Conservation (phyloP, 768 basidiomycete species). For the Kondoa subrosea region DNA sequence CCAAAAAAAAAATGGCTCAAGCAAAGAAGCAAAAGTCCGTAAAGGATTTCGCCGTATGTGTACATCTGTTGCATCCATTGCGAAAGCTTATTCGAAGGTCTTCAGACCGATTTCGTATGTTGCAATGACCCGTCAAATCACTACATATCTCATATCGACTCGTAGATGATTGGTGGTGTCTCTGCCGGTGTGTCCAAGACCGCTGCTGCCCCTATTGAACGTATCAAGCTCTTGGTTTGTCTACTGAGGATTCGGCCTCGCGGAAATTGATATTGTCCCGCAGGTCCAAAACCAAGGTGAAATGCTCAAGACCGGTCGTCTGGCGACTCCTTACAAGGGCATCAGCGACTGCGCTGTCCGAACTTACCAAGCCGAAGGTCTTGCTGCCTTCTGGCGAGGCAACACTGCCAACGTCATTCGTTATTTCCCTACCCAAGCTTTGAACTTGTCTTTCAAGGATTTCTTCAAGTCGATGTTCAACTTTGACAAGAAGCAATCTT, state of each 20-base stretch:
- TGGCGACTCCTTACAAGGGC: constrained; percentile 90
- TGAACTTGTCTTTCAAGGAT: constrained; percentile 97
- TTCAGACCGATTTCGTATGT: background rate
- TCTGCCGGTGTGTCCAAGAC: constrained; percentile 60
- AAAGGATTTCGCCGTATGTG: background rate
- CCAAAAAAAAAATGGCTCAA: background rate
- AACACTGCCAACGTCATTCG: constrained; percentile 99
- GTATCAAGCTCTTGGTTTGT: constrained; percentile 86
- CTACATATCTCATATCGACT: background rate
- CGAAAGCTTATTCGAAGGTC: background rate
- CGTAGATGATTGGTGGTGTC: constrained; percentile 6
- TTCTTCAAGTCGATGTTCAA: constrained; percentile 37
- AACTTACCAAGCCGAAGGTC: constrained; percentile 87
- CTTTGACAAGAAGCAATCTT: constrained; percentile 9
- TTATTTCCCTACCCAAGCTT: constrained; percentile 99
- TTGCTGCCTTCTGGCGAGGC: constrained; percentile 90
- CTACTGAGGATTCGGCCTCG: no score
- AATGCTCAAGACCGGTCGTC: constrained; percentile 99
- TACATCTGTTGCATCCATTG: background rate
- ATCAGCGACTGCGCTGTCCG: constrained; percentile 76
- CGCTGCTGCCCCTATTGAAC: constrained; percentile 97
- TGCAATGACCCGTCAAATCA: background rate
- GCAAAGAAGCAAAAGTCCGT: background rate
- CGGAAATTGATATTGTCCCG: no score
- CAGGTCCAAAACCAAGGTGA: constrained; percentile 41